Conservation (phyloP, 2,329 filamentous ascomycete genomes). For the Arthroderma uncinatum region DNA sequence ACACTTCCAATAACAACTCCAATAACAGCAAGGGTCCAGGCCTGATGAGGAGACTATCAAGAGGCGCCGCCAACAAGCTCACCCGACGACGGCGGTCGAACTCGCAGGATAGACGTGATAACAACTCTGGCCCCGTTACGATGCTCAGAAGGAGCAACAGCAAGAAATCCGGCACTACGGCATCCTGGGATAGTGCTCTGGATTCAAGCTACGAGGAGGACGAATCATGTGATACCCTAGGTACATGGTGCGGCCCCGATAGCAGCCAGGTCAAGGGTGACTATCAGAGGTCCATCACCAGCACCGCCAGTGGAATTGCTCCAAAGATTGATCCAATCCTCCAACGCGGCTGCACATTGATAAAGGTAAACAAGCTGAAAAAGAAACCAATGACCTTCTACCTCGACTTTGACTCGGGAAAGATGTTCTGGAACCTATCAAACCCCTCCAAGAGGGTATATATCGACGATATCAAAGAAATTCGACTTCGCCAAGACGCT, state of each 20-base stretch:
- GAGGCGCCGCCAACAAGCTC: constrained; percentile 60
- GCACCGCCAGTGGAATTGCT: constrained; percentile 32
- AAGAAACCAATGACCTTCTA: constrained; percentile 61
- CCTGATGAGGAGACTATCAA: constrained; percentile 76
- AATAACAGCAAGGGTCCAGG: constrained; percentile 43
- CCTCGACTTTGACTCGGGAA: constrained; percentile 71
- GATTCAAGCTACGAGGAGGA: constrained; percentile 36
- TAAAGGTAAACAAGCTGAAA: constrained; percentile 77
- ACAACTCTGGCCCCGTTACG: constrained; percentile 79
- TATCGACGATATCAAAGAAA: constrained; percentile 89
- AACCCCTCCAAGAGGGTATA: constrained; percentile 76
- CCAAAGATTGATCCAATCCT: constrained; percentile 68
- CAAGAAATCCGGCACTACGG: constrained; percentile 58
- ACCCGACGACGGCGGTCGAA: constrained; percentile 65
- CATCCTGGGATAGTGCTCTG: constrained; percentile 33
- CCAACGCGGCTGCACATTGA: constrained; percentile 64
- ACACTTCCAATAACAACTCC: background rate
- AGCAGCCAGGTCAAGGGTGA: constrained; percentile 31
- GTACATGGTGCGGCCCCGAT: constrained; percentile 34
- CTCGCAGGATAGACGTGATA: constrained; percentile 65
- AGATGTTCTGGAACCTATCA: constrained; percentile 75
- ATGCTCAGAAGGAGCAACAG: constrained; percentile 82
- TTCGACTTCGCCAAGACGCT: constrained; percentile 71
- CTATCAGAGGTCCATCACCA: constrained; percentile 24
- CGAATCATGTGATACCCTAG: constrained; percentile 36